Percentiles rank a stretch among this genome's conserved stretches.
These are phyloP conservation scores for Saccharum spontaneum DNA, from an alignment of 176 grass and related monocot species.

Conservation along the genomic window DNA sequence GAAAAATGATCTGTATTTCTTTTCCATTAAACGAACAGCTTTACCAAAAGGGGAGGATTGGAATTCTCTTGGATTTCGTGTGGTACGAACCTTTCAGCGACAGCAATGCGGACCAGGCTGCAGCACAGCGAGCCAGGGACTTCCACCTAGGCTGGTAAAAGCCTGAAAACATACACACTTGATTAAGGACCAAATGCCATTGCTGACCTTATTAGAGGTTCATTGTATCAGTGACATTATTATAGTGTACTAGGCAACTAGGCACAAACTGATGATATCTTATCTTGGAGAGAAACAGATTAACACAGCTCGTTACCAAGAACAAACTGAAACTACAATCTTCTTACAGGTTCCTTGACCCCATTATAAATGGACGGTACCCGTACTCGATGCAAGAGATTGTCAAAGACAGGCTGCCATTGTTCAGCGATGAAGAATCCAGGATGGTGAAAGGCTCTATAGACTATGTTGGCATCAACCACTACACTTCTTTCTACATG, in stretches of 20 bases:
- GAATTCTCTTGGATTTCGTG: slow-evolving; percentile 86
- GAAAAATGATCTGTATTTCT: background rate
- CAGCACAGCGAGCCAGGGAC: slow-evolving; percentile 79
- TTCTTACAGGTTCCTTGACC: slow-evolving; percentile 54
- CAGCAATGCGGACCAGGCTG: slow-evolving; percentile 63
- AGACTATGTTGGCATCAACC: slow-evolving; percentile 84
- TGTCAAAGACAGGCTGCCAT: slow-evolving; percentile 67
- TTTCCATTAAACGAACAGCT: slow-evolving; percentile 32
- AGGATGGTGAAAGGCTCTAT: slow-evolving; percentile 82
- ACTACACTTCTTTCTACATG: slow-evolving; percentile 87
- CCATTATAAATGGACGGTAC: slow-evolving; percentile 63
- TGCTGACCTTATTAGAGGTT: background rate
- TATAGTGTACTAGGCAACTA: background rate
- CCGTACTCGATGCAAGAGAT: slow-evolving; percentile 70
- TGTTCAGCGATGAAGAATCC: slow-evolving; percentile 65
- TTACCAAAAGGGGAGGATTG: slow-evolving; percentile 78
- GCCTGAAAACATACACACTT: background rate
- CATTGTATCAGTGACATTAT: background rate
- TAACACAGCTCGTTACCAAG: background rate
- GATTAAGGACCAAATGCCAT: background rate
- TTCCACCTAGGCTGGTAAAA: slow-evolving; percentile 93
- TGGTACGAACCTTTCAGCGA: slow-evolving; percentile 81
- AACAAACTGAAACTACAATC: background rate
- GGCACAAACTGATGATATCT: background rate
- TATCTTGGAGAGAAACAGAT: background rate